Evolutionary conservation across 1,284 basidiomycete genomes (phyloP).

Genomic region (Xerocomus amazonicus): DNA sequence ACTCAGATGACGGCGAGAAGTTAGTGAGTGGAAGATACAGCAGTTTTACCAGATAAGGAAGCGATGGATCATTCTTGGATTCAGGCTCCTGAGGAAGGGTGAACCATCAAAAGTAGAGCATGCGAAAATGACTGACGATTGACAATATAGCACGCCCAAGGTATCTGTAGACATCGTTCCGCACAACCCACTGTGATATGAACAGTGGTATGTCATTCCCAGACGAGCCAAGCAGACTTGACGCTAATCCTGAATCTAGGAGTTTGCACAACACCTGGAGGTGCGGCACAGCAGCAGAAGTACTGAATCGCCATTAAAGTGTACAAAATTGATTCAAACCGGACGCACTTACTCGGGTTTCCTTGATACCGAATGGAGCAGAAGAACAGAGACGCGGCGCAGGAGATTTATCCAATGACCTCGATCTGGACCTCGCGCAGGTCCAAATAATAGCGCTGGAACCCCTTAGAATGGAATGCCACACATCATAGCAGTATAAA

Average conservation of each 20-base stretch:
- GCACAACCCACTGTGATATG: conserved; percentile 19
- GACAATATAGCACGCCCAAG: conserved; percentile 16
- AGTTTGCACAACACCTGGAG: conserved; percentile 31
- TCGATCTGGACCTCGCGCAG: conserved; percentile 35
- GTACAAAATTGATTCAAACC: not conserved
- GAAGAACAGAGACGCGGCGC: conserved; percentile 42
- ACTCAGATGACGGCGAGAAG: conserved; percentile 32
- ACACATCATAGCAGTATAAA: conserved; percentile 2
- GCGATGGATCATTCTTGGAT: conserved; percentile 25
- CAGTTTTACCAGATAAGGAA: conserved; percentile 33
- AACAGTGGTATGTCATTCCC: conserved; percentile 11
- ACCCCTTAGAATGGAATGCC: conserved; percentile 5
- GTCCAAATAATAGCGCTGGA: conserved; percentile 43
- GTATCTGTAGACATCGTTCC: conserved; percentile 17
- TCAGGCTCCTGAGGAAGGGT: conserved; percentile 22
- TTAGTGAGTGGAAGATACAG: conserved; percentile 24
- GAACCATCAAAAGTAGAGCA: not conserved
- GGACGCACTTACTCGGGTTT: conserved; percentile 42
- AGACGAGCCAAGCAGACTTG: conserved; percentile 7
- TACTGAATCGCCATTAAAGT: conserved; percentile 25
- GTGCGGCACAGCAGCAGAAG: conserved; percentile 19
- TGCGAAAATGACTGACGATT: conserved; percentile 24
- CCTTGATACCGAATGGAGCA: conserved; percentile 50
- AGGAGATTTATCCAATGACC: conserved; percentile 59
- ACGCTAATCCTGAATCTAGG: conserved; percentile 13